Evolutionary conservation across 140 eudicot genomes (phyloP).

Genomic region (Anethum foeniculum): DNA sequence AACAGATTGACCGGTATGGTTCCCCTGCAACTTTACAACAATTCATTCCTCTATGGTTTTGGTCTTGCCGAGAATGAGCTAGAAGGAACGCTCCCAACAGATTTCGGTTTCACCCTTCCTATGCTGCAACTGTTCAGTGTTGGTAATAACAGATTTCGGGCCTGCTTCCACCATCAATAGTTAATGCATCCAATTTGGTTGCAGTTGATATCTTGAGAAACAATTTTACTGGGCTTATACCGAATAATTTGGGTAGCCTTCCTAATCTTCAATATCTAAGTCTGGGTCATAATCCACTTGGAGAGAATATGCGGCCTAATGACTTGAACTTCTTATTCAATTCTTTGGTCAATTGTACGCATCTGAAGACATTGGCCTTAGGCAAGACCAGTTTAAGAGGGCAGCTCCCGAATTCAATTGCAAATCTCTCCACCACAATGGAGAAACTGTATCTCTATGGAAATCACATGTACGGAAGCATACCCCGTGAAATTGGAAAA

Average conservation of each 20-base stretch:
- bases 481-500: background rate
- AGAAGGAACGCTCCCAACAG: background rate
- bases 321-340: background rate
- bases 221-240: background rate
- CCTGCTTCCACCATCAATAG: background rate
- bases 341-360: background rate
- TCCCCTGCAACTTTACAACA: background rate
- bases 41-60: background rate
- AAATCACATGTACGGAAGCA: background rate
- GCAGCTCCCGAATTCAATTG: background rate
- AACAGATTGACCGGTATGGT: background rate
- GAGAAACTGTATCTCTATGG: background rate
- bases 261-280: background rate
- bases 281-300: background rate
- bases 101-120: background rate
- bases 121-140: background rate
- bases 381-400: background rate
- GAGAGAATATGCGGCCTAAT: background rate
- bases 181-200: background rate
- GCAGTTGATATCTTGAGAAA: fast-evolving
- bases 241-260: background rate
- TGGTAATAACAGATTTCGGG: background rate
- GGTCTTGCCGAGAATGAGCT: background rate
- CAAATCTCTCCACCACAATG: background rate
- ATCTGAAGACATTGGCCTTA: background rate